Conservation (phyloP, 768 basidiomycete species). For the Lentinula sp. region DNA sequence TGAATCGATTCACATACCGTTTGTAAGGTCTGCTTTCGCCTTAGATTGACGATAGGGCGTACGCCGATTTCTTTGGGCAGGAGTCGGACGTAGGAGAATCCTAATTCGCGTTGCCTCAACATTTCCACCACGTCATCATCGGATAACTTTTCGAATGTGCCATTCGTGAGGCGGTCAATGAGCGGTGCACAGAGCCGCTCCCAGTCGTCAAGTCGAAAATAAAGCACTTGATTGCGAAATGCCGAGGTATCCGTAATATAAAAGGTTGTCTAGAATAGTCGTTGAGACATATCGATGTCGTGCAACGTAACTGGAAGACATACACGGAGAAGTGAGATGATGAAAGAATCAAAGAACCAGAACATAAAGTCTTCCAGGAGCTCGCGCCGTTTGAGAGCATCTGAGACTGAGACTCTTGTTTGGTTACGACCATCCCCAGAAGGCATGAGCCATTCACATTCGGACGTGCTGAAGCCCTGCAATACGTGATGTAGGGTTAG, state of each 20-base stretch:
- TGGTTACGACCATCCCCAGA: slow-evolving; percentile 31
- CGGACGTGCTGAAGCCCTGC: slow-evolving; percentile 68
- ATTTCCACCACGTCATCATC: slow-evolving; percentile 58
- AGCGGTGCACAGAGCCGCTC: slow-evolving; percentile 75
- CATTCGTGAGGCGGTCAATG: slow-evolving; percentile 61
- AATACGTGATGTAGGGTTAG: slow-evolving; percentile 69
- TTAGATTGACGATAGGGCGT: slow-evolving; percentile 88
- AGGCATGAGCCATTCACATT: slow-evolving; percentile 76
- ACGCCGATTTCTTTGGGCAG: slow-evolving; percentile 95
- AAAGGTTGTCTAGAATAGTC: slow-evolving; percentile 67
- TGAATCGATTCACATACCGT: slow-evolving; percentile 18
- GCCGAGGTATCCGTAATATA: slow-evolving; percentile 91
- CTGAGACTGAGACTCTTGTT: slow-evolving; percentile 51
- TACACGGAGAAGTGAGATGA: slow-evolving; percentile 76
- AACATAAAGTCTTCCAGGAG: slow-evolving; percentile 84
- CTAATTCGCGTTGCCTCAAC: slow-evolving; percentile 65
- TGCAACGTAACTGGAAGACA: slow-evolving; percentile 11
- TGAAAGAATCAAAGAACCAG: slow-evolving; percentile 90
- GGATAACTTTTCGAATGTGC: slow-evolving; percentile 66
- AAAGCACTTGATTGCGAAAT: slow-evolving; percentile 76
- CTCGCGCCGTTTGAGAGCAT: slow-evolving; percentile 72
- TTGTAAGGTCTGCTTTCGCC: slow-evolving; percentile 36
- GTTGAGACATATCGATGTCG: not conserved
- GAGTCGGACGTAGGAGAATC: slow-evolving; percentile 81
- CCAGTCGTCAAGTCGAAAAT: slow-evolving; percentile 97